These are phyloP conservation scores for Pseudocercospora fijiensis DNA, from an alignment of 2,329 filamentous ascomycete species.

Conservation along the genomic window DNA sequence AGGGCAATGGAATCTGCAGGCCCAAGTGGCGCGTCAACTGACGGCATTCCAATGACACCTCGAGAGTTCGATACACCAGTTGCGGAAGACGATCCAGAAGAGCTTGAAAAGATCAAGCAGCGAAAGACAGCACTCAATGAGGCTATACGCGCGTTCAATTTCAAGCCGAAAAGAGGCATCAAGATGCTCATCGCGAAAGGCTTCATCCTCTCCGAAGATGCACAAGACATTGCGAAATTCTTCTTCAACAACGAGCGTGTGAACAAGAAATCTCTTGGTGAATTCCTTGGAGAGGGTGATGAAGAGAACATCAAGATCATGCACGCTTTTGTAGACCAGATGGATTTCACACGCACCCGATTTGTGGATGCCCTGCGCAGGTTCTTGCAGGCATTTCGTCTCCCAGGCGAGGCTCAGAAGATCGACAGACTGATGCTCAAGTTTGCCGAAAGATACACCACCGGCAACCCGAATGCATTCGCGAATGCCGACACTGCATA, in stretches of 20 bases:
- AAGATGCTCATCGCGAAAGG: slow-evolving; percentile 79
- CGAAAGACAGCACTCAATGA: slow-evolving; percentile 89
- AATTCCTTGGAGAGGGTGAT: slow-evolving; percentile 92
- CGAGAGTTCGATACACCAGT: slow-evolving; percentile 40
- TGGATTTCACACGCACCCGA: slow-evolving; percentile 88
- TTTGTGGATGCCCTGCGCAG: slow-evolving; percentile 90
- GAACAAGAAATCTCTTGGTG: slow-evolving; percentile 88
- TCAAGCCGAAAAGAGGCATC: slow-evolving; percentile 92
- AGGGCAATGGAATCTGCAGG: slow-evolving; percentile 48
- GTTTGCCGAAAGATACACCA: slow-evolving; percentile 93
- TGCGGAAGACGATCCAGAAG: slow-evolving; percentile 82
- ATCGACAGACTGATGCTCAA: slow-evolving; percentile 99
- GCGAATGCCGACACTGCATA: slow-evolving; percentile 98
- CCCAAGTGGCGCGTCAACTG: slow-evolving; percentile 31
- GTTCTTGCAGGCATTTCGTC: slow-evolving; percentile 89
- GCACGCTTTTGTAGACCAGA: slow-evolving; percentile 94
- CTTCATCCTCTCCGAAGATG: slow-evolving; percentile 77
- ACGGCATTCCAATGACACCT: slow-evolving; percentile 43
- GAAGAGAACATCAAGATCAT: slow-evolving; percentile 92
- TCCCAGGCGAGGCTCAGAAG: slow-evolving; percentile 96
- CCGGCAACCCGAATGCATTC: slow-evolving; percentile 93
- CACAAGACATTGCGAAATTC: slow-evolving; percentile 82
- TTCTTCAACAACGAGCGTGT: slow-evolving; percentile 76
- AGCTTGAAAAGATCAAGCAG: slow-evolving; percentile 93
- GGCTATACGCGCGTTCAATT: slow-evolving; percentile 90